Base-by-base conservation (phyloP, 1,139 yeast species). In the Candida smagusa region DNA sequence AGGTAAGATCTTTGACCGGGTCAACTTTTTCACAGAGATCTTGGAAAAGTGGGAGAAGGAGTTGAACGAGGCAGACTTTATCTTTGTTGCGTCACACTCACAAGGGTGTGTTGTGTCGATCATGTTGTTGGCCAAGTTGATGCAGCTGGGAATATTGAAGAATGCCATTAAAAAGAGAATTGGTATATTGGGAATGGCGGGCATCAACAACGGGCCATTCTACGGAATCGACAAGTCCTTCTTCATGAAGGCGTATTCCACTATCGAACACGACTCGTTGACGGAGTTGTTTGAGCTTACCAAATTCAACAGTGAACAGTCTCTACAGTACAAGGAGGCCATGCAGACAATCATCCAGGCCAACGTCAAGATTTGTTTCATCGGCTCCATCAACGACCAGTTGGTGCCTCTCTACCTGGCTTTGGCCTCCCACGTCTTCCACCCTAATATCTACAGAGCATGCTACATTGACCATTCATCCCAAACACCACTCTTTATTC, bases 61-160 rank as follows among this genome's bases (percentile, higher is more conserved):
- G 48, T 69, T 92, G 22, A 74, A 77, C 38, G 72, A 77, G 23
- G 90, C 96, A 0, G 97, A 92, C 57, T 84, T 84, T 49, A 78
- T 92, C 8, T 88, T 84, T 56, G 76, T 92, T 46, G 96, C 96
- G 1, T 81, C 95, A 0, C 98, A 92, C 62, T 88, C 97, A 0
- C 98, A 92, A 60, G 97, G 98, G 0, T 83, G 94, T 38, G 97
- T 96, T 0, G 97, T 92, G 0, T 80, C 96, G 1, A 80, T 88
- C 1, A 83, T 88, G 34, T 58, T 92, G 23, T 63, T 89, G 25
- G 86, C 96, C 0, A 73, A 77, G 47, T 67, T 92, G 32, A 75
- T 92, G 7, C 81, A 77, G 44, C 72, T 79, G 46, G 95, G 92
- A 0, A 71, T 85, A 21, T 74, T 88, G 12, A 68, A 67, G 48